Evolutionary conservation across 2,329 filamentous ascomycete genomes (phyloP).

Genomic region (Cordyceps cicadae): DNA sequence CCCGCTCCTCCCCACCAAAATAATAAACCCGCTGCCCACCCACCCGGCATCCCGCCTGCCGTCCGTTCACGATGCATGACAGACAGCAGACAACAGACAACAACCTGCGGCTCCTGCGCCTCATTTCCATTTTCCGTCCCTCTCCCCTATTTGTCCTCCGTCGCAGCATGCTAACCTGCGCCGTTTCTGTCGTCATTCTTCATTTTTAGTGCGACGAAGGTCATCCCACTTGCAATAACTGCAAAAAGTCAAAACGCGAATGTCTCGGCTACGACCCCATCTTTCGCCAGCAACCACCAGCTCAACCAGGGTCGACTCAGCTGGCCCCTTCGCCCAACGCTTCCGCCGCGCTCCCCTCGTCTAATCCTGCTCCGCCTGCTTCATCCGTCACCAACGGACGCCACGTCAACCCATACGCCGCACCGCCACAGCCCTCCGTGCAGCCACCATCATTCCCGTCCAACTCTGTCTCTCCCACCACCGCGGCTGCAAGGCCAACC

Average conservation of each 20-base stretch:
- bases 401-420: constrained; percentile 34
- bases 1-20: constrained; percentile 7
- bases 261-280: constrained; percentile 82
- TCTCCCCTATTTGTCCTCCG: not conserved
- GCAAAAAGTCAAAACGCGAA: constrained; percentile 80
- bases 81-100: not conserved
- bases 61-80: constrained; percentile 6
- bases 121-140: not conserved
- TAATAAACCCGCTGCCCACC: constrained; percentile 12
- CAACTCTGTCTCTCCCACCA: constrained; percentile 19
- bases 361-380: constrained; percentile 15
- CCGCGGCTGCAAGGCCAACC: constrained; percentile 24
- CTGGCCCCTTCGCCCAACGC: constrained; percentile 23
- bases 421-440: constrained; percentile 37
- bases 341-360: constrained; percentile 14
- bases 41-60: not conserved
- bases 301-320: constrained; percentile 59
- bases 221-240: constrained; percentile 86
- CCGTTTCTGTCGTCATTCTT: constrained; percentile 19
- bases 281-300: constrained; percentile 66
- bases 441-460: constrained; percentile 34
- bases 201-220: constrained; percentile 80
- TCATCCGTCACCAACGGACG: constrained; percentile 17
- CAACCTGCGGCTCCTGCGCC: not conserved
- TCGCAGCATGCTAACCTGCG: not conserved